Percentiles rank a stretch among this genome's conserved stretches.
phyloP scores from a whole-genome alignment of 1,284 basidiomycete species.

The Fomitopsis pinicola region DNA sequence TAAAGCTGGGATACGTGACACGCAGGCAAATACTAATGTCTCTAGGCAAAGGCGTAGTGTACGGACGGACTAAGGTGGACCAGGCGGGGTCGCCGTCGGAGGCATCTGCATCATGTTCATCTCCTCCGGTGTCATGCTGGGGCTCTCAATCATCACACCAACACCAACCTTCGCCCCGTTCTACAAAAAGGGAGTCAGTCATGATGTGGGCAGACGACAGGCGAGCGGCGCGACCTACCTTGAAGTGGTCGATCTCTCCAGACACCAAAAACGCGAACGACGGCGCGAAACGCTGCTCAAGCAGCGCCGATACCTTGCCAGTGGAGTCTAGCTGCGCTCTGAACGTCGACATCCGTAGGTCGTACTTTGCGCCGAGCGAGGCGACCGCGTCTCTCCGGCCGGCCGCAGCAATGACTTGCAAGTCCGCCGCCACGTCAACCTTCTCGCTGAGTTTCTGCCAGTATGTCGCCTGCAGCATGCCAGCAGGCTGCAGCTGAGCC shows the following conservation, averaged over 20 bases:
- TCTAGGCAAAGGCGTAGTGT: neutral
- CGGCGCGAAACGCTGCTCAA: slow-evolving; percentile 96
- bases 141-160: slow-evolving; percentile 94
- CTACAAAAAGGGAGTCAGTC: slow-evolving; percentile 34
- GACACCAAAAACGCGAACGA: slow-evolving; percentile 93
- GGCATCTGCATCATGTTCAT: slow-evolving; percentile 51
- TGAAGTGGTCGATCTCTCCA: slow-evolving; percentile 98
- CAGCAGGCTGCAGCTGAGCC: slow-evolving; percentile 84
- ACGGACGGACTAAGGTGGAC: slow-evolving; percentile 7
- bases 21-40: neutral
- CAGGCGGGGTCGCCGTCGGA: slow-evolving; percentile 4
- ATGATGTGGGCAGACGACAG: neutral
- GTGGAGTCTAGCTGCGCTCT: slow-evolving; percentile 89
- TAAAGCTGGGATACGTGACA: slow-evolving; percentile 5
- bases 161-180: slow-evolving; percentile 93
- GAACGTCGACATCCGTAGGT: slow-evolving; percentile 91
- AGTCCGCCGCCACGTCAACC: slow-evolving; percentile 97
- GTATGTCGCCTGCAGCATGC: slow-evolving; percentile 90
- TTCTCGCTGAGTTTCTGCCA: slow-evolving; percentile 96
- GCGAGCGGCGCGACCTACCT: slow-evolving; percentile 48
- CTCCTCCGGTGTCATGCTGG: slow-evolving; percentile 72
- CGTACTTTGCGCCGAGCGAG: slow-evolving; percentile 94
- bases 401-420: slow-evolving; percentile 79
- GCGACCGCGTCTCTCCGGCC: slow-evolving; percentile 87
- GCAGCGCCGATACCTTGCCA: slow-evolving; percentile 90